Evolutionary conservation across 352 stramenopile species (phyloP).

Genomic region (Albugo candida): DNA sequence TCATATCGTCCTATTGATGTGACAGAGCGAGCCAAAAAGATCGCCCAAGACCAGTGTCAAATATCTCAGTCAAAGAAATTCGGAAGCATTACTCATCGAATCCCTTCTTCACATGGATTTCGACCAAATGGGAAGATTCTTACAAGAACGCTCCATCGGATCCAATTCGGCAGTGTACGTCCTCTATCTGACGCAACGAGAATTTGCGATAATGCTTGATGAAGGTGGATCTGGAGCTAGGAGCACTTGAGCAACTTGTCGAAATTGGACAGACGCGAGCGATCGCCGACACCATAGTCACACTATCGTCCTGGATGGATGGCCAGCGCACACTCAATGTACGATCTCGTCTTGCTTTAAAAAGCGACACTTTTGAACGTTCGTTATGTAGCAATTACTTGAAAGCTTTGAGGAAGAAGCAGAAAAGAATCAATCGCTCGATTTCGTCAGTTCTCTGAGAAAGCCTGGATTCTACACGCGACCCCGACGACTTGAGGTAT

Average conservation of each 20-base stretch:
- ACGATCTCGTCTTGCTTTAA: conserved; percentile 2
- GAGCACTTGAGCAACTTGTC: conserved; percentile 75
- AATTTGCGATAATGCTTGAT: neutral
- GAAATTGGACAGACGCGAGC: conserved; percentile 73
- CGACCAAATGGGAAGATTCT: conserved; percentile 61
- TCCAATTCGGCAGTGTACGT: conserved; percentile 73
- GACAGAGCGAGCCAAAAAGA: conserved; percentile 80
- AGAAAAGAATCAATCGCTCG: conserved; percentile 34
- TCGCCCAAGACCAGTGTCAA: conserved; percentile 37
- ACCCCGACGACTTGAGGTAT: conserved; percentile 66
- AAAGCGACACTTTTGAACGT: neutral
- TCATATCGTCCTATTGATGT: conserved; percentile 85
- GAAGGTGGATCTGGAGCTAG: conserved; percentile 67
- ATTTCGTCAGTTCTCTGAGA: conserved; percentile 25
- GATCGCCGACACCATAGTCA: conserved; percentile 51
- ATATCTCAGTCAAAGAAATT: conserved; percentile 26
- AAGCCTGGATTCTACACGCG: conserved; percentile 60
- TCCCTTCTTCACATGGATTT: conserved; percentile 32
- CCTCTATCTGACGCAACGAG: neutral
- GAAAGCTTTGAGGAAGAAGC: conserved; percentile 44
- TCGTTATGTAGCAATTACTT: conserved; percentile 27
- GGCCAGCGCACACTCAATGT: conserved; percentile 32
- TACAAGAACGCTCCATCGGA: conserved; percentile 39
- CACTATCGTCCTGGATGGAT: conserved; percentile 32
- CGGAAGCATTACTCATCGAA: conserved; percentile 23